Evolutionary conservation across 1,284 basidiomycete species (phyloP).

Genomic region (Heterobasidion parviporum): DNA sequence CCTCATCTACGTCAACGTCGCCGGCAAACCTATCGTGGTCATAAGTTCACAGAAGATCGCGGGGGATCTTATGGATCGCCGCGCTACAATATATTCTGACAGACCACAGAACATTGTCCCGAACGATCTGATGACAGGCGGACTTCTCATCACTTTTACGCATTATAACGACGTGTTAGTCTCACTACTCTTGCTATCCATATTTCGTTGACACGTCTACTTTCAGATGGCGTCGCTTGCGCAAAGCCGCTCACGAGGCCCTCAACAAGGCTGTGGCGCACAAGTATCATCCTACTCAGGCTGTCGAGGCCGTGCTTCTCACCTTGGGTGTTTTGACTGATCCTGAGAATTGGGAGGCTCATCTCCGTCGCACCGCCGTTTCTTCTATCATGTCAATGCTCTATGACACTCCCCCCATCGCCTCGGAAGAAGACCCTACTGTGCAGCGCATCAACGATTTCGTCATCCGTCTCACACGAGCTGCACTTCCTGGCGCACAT

Average conservation of each 20-base stretch:
- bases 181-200: background rate
- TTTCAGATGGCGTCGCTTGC: conserved; percentile 5
- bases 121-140: background rate
- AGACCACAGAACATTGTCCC: conserved; percentile 8
- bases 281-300: background rate
- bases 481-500: background rate
- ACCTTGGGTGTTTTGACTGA: background rate
- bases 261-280: conserved; percentile 1
- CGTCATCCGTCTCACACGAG: background rate
- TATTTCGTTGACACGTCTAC: background rate
- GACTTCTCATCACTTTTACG: background rate
- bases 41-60: conserved; percentile 14
- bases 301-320: conserved; percentile 4
- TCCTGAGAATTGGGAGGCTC: background rate
- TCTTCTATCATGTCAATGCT: conserved; percentile 4
- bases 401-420: conserved; percentile 2
- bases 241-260: conserved; percentile 2
- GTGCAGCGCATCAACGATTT: background rate
- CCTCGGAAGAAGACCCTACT: conserved; percentile 1
- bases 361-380: conserved; percentile 4
- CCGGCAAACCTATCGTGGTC: conserved; percentile 14
- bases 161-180: conserved; percentile 2
- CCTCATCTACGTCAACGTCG: conserved; percentile 13
- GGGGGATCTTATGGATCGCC: conserved; percentile 15
- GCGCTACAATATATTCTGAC: conserved; percentile 14